Base-by-base conservation (phyloP, 208 protist genomes). In the Angomonas deanei region DNA sequence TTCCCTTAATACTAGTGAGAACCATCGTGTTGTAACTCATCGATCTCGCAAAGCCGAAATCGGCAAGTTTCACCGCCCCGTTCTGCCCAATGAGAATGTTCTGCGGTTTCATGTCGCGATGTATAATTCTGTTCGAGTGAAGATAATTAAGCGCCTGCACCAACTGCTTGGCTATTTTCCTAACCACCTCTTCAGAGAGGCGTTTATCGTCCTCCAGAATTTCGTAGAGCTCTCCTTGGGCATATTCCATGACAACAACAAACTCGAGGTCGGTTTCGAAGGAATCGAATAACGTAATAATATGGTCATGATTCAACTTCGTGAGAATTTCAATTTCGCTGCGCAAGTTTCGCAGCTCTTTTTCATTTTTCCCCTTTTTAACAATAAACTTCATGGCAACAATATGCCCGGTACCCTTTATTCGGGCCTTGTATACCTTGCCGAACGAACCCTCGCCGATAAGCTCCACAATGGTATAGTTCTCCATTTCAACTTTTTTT, bases 351-450 rank as follows among this genome's bases (percentile, higher is more conserved):
- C 85, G 75, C 21, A 98, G 80, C 62, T 98, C 95, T 50, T 97
- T 97, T 19, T 97, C 86, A 50, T 88, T 95, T 72, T 98, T 98
- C 0, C 92, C 91, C 28, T 87, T 97, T 57, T 99, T 99, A 19
- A 82, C 42, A 49, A 99, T 99, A 61, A 97, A 97, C 73, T 99
- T 99, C 72, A 99, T 96, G n/a, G 97, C 97, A n/a, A 99, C 97
- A 49, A 97, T 79, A 58, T 98, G 87, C 0, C 92, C 90, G 10
- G 92, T 97, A 32, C 80, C 84, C 50, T 97, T 97, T 33, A 92
- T 81, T 26, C 96, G 78, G 19, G 89, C 97, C 64, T 97, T 98
- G 80, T 96, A 99, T n/a, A 99, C 97, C 66, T 98, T 98, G 17
- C 97, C 98, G 85, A 99, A 99, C 13, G 96, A 98, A 17, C 98